These are phyloP conservation scores for Hyaloscypha finlandica DNA, from an alignment of 495 filamentous ascomycete species.

Conservation along the genomic window DNA sequence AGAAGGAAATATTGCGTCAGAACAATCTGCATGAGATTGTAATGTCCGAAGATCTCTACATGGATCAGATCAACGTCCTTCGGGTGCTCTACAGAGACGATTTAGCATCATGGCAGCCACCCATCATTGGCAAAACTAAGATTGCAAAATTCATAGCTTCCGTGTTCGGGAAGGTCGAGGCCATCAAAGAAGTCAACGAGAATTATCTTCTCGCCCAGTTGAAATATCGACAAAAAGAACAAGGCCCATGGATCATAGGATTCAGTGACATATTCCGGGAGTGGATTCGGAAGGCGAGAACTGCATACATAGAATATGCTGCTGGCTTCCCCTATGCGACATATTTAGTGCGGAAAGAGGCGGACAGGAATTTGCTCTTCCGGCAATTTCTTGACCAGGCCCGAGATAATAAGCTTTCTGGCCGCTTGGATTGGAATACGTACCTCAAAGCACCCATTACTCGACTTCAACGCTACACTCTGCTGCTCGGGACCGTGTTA, in stretches of 20 bases:
- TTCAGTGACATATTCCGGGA: constrained; percentile 98
- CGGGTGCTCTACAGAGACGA: constrained; percentile 84
- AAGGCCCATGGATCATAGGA: constrained; percentile 90
- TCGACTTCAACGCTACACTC: constrained; percentile 84
- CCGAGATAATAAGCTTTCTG: constrained; percentile 76
- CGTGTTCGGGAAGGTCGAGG: constrained; percentile 90
- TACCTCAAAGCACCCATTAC: constrained; percentile 94
- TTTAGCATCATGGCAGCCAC: constrained; percentile 69
- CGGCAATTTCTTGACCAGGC: constrained; percentile 79
- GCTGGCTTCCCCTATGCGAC: constrained; percentile 82
- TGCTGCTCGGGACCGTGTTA: constrained; percentile 80
- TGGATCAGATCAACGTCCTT: constrained; percentile 83
- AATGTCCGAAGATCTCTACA: constrained; percentile 86
- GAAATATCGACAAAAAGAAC: constrained; percentile 96
- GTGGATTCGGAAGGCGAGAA: constrained; percentile 94
- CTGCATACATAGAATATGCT: constrained; percentile 89
- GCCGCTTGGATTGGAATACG: constrained; percentile 88
- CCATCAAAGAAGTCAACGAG: constrained; percentile 88
- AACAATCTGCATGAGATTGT: constrained; percentile 97
- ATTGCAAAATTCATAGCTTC: constrained; percentile 75
- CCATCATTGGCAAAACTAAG: constrained; percentile 75
- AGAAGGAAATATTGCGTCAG: constrained; percentile 91
- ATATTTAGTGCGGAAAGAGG: constrained; percentile 81
- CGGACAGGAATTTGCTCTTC: constrained; percentile 83
- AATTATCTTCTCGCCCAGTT: constrained; percentile 93